Evolutionary conservation across 2,329 filamentous ascomycete genomes (phyloP), one percentile per base, ranked within the genome.

Genomic region (Epichloe coenophiala): DNA sequence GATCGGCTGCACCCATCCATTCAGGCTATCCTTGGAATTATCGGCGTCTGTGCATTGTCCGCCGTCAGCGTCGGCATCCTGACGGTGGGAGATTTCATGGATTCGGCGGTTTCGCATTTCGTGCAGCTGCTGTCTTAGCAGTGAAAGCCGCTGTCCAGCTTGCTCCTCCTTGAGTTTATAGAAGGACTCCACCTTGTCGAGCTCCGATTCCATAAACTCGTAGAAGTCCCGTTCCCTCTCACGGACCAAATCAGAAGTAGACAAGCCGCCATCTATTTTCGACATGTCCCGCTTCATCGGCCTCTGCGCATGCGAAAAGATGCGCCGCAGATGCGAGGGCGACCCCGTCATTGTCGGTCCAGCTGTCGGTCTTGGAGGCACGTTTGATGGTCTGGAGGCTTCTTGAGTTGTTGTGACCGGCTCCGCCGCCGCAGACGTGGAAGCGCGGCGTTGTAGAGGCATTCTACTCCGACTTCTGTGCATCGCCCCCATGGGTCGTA

Each of bases 141-240:
- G 65, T 1, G 72, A 70, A 23, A 96, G 70, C 2, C 90, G 80
- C 50, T 83, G 71, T 0, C 81, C 84, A 0, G 91, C 88, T 62
- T 96, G 88, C 31, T 86, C 77, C 63, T 98, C 93, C 63, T 96
- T 96, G 57, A 80, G 71, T 58, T 80, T 82, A 71, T 97, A 97
- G 61, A 98, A 98, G 0, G 73, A 69, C 63, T 98, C 90, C 11
- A 98, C 88, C 68, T 97, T 98, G 15, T 83, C 75, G 13, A 98
- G 72, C 67, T 98, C 86, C 9, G 71, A 71, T 58, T 96, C 88
- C 49, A 98, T 71, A 60, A 93, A 98, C 0, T 73, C 68, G 64
- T 90, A 91, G 62, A 98, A 97, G 13, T 95, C 87, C n/a, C 76
- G 77, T 64, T 95, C 83, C 17, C 81, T 77, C 51, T 82, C 73